These are phyloP conservation scores for Arthroderma sp. DNA, from an alignment of 2,329 filamentous ascomycete genomes.

Conservation along the genomic window DNA sequence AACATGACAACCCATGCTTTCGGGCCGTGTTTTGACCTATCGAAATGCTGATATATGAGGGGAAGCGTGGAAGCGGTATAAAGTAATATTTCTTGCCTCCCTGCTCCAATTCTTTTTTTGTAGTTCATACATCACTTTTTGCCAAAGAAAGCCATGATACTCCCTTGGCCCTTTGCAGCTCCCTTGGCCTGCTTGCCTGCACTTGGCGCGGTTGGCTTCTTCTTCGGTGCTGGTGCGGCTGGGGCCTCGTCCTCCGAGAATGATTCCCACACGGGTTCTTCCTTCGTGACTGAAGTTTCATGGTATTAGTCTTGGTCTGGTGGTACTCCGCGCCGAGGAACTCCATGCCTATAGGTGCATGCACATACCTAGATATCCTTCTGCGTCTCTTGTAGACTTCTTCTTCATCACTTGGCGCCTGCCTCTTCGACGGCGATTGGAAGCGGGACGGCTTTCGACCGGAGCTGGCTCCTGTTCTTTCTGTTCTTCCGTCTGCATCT, in stretches of 20 bases:
- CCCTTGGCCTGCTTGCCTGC: conserved; percentile 47
- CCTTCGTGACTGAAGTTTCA: conserved; percentile 56
- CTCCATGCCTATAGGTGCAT: no score
- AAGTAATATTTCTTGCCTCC: no score
- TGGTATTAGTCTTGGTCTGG: no score
- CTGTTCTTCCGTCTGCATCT: conserved; percentile 9
- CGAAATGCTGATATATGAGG: no score
- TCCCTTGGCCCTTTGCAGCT: conserved; percentile 50
- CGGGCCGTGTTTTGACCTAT: no score
- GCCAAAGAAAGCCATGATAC: conserved; percentile 82
- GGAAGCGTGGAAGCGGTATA: no score
- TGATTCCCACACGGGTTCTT: conserved; percentile 77
- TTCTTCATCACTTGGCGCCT: conserved; percentile 75
- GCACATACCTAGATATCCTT: conserved; percentile 70
- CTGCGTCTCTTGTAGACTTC: conserved; percentile 71
- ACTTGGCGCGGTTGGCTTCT: conserved; percentile 28
- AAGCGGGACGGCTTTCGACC: neutral
- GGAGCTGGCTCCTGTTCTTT: conserved; percentile 6
- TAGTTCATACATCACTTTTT: conserved; percentile 48
- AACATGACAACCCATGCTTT: no score
- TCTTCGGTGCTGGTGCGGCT: conserved; percentile 34
- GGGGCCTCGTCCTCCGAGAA: conserved; percentile 76
- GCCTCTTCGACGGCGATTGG: conserved; percentile 55
- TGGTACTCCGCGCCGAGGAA: no score
- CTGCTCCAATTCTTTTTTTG: no score